Conservation (phyloP, 106 monocot genomes). For the Platanthera zijinensis region DNA sequence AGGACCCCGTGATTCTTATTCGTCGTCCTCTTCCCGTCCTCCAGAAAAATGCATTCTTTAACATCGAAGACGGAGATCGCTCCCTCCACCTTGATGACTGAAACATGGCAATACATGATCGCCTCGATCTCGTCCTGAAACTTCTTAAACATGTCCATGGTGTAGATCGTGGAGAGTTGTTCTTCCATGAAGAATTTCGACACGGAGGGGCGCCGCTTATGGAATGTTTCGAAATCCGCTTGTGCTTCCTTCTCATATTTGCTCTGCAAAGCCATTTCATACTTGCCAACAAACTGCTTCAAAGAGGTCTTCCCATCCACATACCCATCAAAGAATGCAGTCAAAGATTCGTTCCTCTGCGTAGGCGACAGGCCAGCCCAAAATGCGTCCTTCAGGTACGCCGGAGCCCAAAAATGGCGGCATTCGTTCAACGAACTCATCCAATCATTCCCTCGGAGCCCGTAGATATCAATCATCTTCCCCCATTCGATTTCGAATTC, state of each 20-base stretch:
- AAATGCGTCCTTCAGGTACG: slow-evolving; percentile 51
- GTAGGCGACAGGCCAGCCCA: slow-evolving; percentile 53
- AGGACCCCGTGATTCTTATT: slow-evolving; percentile 40
- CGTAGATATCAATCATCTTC: slow-evolving; percentile 34
- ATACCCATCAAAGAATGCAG: slow-evolving; percentile 51
- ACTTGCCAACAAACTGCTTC: slow-evolving; percentile 45
- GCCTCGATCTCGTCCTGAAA: slow-evolving; percentile 67
- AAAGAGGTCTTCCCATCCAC: slow-evolving; percentile 35
- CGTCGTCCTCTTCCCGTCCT: slow-evolving; percentile 43
- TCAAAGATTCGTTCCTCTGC: slow-evolving; percentile 26
- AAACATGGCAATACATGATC: slow-evolving; percentile 58
- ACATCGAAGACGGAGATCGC: slow-evolving; percentile 41
- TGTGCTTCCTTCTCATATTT: slow-evolving; percentile 62
- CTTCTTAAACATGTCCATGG: slow-evolving; percentile 44
- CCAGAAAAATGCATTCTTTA: slow-evolving; percentile 53
- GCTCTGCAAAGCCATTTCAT: slow-evolving; percentile 48
- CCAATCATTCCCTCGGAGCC: slow-evolving; percentile 51
- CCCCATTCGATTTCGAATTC: slow-evolving; percentile 53
- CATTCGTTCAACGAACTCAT: slow-evolving; percentile 33
- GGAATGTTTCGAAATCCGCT: slow-evolving; percentile 56
- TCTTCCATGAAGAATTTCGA: slow-evolving; percentile 64
- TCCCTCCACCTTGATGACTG: slow-evolving; percentile 26
- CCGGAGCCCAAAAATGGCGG: slow-evolving; percentile 37
- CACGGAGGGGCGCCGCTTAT: slow-evolving; percentile 38
- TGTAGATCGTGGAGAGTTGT: slow-evolving; percentile 50